phyloP scores from a whole-genome alignment of 2,329 filamentous ascomycete genomes.

The Macrophomina tecta region DNA sequence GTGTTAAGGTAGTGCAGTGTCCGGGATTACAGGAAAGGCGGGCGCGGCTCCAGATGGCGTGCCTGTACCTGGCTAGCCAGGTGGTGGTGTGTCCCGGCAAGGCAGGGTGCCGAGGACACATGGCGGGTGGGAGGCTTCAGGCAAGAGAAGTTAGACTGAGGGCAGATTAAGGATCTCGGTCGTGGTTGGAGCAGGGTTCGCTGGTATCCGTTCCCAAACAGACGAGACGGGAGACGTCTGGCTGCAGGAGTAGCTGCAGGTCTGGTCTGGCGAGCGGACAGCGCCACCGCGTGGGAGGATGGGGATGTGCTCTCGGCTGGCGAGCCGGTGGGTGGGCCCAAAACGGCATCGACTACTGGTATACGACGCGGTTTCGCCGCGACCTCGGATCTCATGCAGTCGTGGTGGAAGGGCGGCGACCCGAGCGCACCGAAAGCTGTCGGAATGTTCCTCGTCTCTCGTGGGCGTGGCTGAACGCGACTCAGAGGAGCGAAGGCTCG shows the following conservation, averaged over 20 bases:
- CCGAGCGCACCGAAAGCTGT: not conserved
- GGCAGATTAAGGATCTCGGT: conserved; percentile 6
- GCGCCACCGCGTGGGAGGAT: conserved; percentile 15
- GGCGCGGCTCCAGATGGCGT: conserved; percentile 14
- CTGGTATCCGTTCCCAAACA: not conserved
- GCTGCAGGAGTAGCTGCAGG: conserved; percentile 13
- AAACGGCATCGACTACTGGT: not conserved
- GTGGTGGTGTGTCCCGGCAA: not conserved
- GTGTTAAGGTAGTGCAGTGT: not conserved
- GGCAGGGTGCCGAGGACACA: conserved; percentile 5
- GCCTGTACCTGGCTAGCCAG: conserved; percentile 16
- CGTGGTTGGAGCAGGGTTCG: not conserved
- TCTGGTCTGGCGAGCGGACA: not conserved
- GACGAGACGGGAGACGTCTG: not conserved
- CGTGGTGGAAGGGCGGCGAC: not conserved
- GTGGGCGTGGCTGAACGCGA: not conserved
- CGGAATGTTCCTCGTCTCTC: not conserved
- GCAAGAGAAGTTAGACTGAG: not conserved
- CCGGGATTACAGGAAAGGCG: conserved; percentile 10
- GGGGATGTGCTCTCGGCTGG: not conserved
- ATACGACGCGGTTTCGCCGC: not conserved
- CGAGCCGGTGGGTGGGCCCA: not conserved
- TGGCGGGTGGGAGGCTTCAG: conserved; percentile 8
- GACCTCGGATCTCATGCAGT: not conserved
- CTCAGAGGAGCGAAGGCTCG: not conserved